A percentile compares a stretch with the other conserved stretches of the same genome.
Conservation (phyloP, 73 alveolate genomes). For the Paraurostyla sp. region DNA sequence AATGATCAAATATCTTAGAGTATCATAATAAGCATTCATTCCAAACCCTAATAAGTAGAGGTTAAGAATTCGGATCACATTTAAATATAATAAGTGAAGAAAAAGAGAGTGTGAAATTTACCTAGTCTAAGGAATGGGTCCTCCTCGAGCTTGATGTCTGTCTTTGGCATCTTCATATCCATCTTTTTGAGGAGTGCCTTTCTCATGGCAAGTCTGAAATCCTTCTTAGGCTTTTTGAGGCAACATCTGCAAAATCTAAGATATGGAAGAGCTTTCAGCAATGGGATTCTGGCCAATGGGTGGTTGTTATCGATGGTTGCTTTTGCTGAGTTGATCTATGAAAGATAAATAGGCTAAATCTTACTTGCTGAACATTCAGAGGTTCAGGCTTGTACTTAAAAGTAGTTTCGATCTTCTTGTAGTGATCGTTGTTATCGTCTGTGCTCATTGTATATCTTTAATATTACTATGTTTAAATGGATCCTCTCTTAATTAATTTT, state of each 20-base stretch:
- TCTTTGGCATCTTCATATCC: slow-evolving; percentile 47
- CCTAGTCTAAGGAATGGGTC: slow-evolving; percentile 53
- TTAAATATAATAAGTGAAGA: not conserved
- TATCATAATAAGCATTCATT: slow-evolving; percentile 31
- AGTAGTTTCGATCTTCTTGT: not conserved
- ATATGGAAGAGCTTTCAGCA: slow-evolving; percentile 49
- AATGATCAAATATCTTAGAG: not conserved
- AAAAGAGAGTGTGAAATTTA: not conserved
- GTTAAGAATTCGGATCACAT: not conserved
- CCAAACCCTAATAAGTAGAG: slow-evolving; percentile 18
- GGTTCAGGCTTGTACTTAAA: not conserved
- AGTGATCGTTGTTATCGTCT: not conserved
- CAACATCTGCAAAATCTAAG: not conserved
- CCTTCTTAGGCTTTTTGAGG: slow-evolving; percentile 37
- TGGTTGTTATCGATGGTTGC: slow-evolving; percentile 13
- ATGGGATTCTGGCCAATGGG: slow-evolving; percentile 41
- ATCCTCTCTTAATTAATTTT: not conserved
- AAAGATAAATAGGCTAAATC: not conserved
- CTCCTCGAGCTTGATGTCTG: slow-evolving; percentile 40
- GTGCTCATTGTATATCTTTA: not conserved
- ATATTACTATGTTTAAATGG: not conserved
- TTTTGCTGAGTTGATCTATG: slow-evolving; percentile 19
- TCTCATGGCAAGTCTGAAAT: slow-evolving; percentile 19
- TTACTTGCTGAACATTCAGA: slow-evolving; percentile 7
- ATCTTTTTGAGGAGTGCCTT: slow-evolving; percentile 44